Evolutionary conservation across 2,329 filamentous ascomycete species (phyloP).

Genomic region (Pseudocercospora ulei): DNA sequence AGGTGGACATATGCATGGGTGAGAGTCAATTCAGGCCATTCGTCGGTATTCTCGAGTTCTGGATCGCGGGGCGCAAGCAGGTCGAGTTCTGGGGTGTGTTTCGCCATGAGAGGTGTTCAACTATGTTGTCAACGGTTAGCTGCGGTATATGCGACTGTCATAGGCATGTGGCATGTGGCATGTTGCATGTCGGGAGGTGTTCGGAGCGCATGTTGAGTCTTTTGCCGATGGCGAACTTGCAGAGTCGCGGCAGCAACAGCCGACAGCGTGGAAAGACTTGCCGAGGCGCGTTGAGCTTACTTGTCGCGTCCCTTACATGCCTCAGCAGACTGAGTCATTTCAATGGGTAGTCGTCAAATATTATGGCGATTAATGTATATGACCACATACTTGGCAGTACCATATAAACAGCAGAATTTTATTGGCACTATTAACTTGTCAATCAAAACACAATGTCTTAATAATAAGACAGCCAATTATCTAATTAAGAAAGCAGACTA

Average conservation of each 20-base stretch:
- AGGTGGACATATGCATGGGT: conserved; percentile 48
- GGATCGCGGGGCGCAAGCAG: conserved; percentile 39
- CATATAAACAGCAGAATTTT: too few relatives aligned
- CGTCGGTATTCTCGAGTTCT: conserved; percentile 36
- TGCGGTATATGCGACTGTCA: conserved; percentile 11
- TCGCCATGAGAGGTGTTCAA: conserved; percentile 26
- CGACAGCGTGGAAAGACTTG: not conserved
- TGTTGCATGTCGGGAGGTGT: not conserved
- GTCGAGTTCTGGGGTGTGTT: conserved; percentile 29
- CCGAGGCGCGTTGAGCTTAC: not conserved
- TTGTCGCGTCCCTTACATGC: not conserved
- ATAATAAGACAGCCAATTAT: too few relatives aligned
- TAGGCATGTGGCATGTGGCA: too few relatives aligned
- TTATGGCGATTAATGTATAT: conserved; percentile 24
- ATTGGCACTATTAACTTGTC: too few relatives aligned
- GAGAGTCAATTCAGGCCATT: conserved; percentile 56
- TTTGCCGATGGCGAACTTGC: too few relatives aligned
- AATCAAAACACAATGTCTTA: too few relatives aligned
- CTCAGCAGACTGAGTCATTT: conserved; percentile 1
- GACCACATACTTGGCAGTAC: too few relatives aligned
- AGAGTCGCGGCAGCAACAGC: conserved; percentile 5
- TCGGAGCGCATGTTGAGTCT: not conserved
- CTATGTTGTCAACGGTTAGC: conserved; percentile 2
- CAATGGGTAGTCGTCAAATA: conserved; percentile 25
- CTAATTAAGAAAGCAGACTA: too few relatives aligned